Conservation (phyloP, 192 early-diverging fungal species). For the Gigaspora rosea region DNA sequence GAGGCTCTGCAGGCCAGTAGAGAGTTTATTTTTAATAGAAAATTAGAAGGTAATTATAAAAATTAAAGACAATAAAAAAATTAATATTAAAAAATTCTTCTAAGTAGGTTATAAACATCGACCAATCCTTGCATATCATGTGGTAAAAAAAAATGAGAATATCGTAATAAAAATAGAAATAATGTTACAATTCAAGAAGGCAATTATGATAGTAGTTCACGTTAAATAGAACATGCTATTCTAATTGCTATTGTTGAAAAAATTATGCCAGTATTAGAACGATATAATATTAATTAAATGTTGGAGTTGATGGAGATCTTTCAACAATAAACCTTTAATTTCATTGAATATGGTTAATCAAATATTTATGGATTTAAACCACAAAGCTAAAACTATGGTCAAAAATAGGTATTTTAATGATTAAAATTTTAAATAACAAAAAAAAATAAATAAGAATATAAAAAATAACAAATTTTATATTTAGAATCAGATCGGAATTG, state of each 20-base stretch:
- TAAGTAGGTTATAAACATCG: background rate
- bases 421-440: no score
- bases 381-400: slow-evolving; percentile 5
- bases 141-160: slow-evolving; percentile 9
- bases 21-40: background rate
- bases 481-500: background rate
- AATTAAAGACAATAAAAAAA: background rate
- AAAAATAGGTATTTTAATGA: background rate
- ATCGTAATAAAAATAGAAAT: background rate
- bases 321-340: background rate
- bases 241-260: slow-evolving; percentile 11
- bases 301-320: slow-evolving; percentile 8
- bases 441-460: background rate
- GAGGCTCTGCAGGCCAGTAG: no score
- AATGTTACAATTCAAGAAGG: slow-evolving; percentile 12
- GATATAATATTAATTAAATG: slow-evolving; percentile 23
- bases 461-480: no score
- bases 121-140: background rate
- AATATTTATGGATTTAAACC: slow-evolving; percentile 13
- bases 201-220: slow-evolving; percentile 14
- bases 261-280: background rate
- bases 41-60: background rate
- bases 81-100: background rate
- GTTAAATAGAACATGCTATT: background rate
- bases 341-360: slow-evolving; percentile 7